phyloP scores from a whole-genome alignment of 202 grass and related monocot genomes.

The Hordeum pubiflorum region DNA sequence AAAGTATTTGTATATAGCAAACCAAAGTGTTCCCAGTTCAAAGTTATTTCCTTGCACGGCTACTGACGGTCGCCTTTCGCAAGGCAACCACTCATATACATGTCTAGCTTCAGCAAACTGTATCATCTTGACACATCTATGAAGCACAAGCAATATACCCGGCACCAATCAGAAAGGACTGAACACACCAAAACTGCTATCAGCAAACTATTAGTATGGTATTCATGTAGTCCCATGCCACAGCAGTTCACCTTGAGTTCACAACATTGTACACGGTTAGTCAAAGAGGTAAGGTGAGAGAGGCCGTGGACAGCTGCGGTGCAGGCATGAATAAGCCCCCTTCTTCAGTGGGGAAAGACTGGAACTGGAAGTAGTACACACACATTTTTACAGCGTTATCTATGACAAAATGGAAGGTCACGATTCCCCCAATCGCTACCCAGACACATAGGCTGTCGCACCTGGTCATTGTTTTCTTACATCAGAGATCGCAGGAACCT shows the following conservation, averaged over 20 bases:
- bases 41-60: no score
- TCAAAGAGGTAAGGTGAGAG: not conserved
- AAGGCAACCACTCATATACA: not conserved
- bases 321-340: slow-evolving; percentile 28
- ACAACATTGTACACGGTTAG: slow-evolving; percentile 35
- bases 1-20: not conserved
- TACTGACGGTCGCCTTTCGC: no score
- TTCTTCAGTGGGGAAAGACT: slow-evolving; percentile 26
- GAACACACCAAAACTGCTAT: not conserved
- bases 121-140: not conserved
- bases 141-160: not conserved
- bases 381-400: slow-evolving; percentile 54
- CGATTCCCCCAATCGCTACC: slow-evolving; percentile 2
- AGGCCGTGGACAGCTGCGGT: not conserved
- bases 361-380: slow-evolving; percentile 30
- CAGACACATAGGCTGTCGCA: not conserved
- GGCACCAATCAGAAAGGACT: not conserved
- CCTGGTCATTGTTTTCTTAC: slow-evolving; percentile 60
- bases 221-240: slow-evolving; percentile 14
- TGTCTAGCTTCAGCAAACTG: not conserved
- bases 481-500: slow-evolving; percentile 68
- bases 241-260: slow-evolving; percentile 14
- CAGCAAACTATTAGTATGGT: not conserved
- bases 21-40: no score
- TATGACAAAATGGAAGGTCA: slow-evolving; percentile 20